A percentile compares a stretch with the other conserved stretches of the same genome.
Conservation (phyloP, 495 filamentous ascomycete species). For the Pyronema omphalodes region DNA sequence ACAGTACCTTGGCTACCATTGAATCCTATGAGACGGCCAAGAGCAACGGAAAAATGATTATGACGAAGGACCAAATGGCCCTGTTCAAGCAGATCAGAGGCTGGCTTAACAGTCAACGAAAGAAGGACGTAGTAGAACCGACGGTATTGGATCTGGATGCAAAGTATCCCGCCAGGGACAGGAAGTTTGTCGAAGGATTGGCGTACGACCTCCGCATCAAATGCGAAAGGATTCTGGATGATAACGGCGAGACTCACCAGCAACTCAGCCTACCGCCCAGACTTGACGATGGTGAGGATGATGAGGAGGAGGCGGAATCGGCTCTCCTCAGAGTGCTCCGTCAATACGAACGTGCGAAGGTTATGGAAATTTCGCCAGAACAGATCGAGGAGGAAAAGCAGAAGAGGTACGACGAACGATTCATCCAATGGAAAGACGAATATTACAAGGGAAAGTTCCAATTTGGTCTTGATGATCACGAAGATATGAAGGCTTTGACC, state of each 20-base stretch:
- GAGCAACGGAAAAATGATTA: slow-evolving; percentile 41
- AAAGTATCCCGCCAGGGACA: slow-evolving; percentile 63
- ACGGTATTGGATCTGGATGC: slow-evolving; percentile 49
- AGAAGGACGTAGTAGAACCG: slow-evolving; percentile 20
- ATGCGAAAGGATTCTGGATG: slow-evolving; percentile 65
- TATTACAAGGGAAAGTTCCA: slow-evolving; percentile 84
- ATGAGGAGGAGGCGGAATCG: slow-evolving; percentile 67
- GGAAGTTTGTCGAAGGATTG: slow-evolving; percentile 78
- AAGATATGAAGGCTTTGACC: slow-evolving; percentile 61
- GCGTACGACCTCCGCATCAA: slow-evolving; percentile 62
- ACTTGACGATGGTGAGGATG: slow-evolving; percentile 38
- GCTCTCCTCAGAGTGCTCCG: slow-evolving; percentile 69
- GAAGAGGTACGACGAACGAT: slow-evolving; percentile 69
- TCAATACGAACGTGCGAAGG: slow-evolving; percentile 74
- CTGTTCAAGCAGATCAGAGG: slow-evolving; percentile 67
- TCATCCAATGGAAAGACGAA: slow-evolving; percentile 76
- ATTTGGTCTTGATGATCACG: slow-evolving; percentile 69
- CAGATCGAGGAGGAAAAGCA: slow-evolving; percentile 61
- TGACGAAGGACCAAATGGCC: slow-evolving; percentile 65
- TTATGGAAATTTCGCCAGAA: slow-evolving; percentile 60
- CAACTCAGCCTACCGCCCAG: slow-evolving; percentile 49
- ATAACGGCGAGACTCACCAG: slow-evolving; percentile 61
- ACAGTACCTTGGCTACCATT: slow-evolving; percentile 41
- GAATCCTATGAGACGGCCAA: slow-evolving; percentile 31
- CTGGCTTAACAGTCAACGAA: slow-evolving; percentile 26